Percentiles rank a stretch among this genome's conserved stretches.
Evolutionary conservation across 306 rosid species (phyloP).

Genomic region (Rosa lucieae): DNA sequence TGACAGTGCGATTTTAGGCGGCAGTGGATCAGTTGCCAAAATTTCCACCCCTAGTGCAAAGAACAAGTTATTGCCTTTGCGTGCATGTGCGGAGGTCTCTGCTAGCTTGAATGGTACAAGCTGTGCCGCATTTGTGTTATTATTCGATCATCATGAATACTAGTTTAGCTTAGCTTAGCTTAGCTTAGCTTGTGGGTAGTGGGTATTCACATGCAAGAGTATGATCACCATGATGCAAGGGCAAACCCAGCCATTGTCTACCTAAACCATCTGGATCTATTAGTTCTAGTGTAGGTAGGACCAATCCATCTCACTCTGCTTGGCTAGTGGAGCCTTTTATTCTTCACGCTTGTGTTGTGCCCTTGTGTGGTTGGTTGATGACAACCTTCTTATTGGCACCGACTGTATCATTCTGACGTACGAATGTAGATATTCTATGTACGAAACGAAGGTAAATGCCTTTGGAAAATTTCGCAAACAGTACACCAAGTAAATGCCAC

Average conservation of each 20-base stretch:
- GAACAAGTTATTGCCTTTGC: neutral
- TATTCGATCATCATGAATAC: neutral
- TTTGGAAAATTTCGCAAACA: no score
- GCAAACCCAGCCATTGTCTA: neutral
- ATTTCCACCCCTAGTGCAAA: neutral
- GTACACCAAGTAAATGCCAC: no score
- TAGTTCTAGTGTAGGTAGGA: conserved; percentile 26
- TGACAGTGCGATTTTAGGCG: neutral
- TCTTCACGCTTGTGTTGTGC: conserved; percentile 15
- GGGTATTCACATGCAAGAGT: conserved; percentile 39
- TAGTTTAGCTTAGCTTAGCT: neutral
- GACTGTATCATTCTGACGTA: conserved; percentile 13
- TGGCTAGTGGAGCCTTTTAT: conserved; percentile 36
- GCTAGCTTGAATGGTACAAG: neutral
- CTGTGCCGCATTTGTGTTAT: conserved; percentile 7
- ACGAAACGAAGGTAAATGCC: no score
- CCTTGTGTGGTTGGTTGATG: conserved; percentile 3
- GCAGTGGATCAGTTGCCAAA: neutral
- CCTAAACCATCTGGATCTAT: neutral
- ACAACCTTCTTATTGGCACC: conserved; percentile 20
- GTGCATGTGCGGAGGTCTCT: neutral
- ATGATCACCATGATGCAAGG: neutral
- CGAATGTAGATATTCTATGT: neutral
- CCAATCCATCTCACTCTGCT: conserved; percentile 52
- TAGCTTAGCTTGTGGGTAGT: conserved; percentile 21